Evolutionary conservation across 805 yeast species (phyloP).

Genomic region (Saccharomycopsis oosterbeekiorum): DNA sequence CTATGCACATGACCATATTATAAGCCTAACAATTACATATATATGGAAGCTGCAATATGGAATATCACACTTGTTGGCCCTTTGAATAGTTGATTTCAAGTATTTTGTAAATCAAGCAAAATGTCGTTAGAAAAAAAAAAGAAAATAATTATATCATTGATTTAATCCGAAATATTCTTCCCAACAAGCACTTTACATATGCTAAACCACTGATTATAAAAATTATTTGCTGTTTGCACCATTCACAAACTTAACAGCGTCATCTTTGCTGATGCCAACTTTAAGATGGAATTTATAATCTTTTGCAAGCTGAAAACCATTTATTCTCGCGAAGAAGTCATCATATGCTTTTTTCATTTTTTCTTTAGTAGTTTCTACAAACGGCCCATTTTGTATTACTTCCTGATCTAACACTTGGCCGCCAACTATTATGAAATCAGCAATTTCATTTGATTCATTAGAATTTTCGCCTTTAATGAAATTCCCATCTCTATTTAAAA

Average conservation of each 20-base stretch:
- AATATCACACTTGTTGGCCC: no score
- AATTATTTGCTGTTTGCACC: background rate
- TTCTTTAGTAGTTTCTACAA: slow-evolving; percentile 64
- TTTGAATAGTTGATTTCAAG: no score
- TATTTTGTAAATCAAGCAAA: no score
- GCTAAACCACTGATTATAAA: background rate
- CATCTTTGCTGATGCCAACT: background rate
- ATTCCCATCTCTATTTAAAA: slow-evolving; percentile 66
- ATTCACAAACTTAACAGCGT: background rate
- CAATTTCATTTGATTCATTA: slow-evolving; percentile 23
- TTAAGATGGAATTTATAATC: background rate
- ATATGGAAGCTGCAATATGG: no score
- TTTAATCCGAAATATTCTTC: background rate
- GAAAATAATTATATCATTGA: no score
- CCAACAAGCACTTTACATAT: no score
- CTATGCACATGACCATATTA: background rate
- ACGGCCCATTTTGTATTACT: slow-evolving; percentile 83
- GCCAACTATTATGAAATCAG: slow-evolving; percentile 66
- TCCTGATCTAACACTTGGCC: slow-evolving; percentile 68
- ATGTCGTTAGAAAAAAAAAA: no score
- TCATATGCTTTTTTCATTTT: slow-evolving; percentile 58
- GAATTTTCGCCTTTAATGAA: slow-evolving; percentile 43
- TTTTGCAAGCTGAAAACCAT: slow-evolving; percentile 57
- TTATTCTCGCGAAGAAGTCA: slow-evolving; percentile 58
- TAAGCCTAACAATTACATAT: background rate